phyloP scores from a whole-genome alignment of 257 asterid species.

The Salvia hispanica region DNA sequence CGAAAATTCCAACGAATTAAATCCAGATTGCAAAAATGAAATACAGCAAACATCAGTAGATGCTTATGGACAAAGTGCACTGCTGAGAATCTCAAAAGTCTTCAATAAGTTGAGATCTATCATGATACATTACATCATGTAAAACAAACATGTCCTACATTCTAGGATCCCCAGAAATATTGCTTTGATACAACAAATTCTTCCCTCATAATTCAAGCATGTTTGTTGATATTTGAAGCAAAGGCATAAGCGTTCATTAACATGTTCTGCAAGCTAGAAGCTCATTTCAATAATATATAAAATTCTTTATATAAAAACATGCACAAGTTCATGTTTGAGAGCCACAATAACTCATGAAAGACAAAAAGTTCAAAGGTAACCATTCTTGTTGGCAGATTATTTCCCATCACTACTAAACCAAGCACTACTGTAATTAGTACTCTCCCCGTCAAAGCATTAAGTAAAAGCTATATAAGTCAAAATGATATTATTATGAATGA shows the following conservation, averaged over 20 bases:
- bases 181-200: background rate
- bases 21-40: no score
- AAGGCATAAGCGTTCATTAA: conserved; percentile 8
- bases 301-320: background rate
- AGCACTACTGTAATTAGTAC: conserved; percentile 10
- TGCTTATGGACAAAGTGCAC: background rate
- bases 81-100: conserved; percentile 8
- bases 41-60: no score
- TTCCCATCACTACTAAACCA: conserved; percentile 16
- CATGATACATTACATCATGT: background rate
- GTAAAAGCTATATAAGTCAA: conserved; percentile 21
- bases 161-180: background rate
- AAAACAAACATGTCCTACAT: background rate
- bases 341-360: conserved; percentile 19
- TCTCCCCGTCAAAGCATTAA: conserved; percentile 25
- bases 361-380: background rate
- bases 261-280: background rate
- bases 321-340: background rate
- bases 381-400: conserved; percentile 18
- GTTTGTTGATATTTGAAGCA: conserved; percentile 11
- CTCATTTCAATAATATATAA: background rate
- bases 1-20: background rate
- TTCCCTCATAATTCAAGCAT: background rate
- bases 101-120: background rate
- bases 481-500: conserved; percentile 5